Evolutionary conservation across 2,329 filamentous ascomycete species (phyloP), one percentile per base, ranked within the genome.

Genomic region (Ceratocystiopsis sp.): DNA sequence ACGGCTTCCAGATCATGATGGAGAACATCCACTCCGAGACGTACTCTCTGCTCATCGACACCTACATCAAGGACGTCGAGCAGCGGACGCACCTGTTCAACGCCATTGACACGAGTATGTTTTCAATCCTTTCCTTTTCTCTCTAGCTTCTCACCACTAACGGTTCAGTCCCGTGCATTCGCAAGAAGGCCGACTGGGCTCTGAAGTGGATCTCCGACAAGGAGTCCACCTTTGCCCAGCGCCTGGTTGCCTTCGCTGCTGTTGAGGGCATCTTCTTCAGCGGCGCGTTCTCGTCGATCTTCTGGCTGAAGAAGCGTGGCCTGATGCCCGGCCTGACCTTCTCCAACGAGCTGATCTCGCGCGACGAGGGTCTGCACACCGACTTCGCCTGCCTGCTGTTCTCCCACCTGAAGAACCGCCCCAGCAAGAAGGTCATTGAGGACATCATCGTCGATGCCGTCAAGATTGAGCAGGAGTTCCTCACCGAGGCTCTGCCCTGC

Each of bases 1-100:
- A 98, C 64, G 91, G 91, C 51, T 98, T 98, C 76, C 91, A 98
- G 71, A 96, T 96, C 70, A 98, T 98, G 91, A 96, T 98, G 84
- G 91, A 98, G 74, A 98, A 98, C 69, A 94, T 98, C 57, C 91
- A 98, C 75, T 95, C 91, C 15, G 91, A 98, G 71, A 98, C 91
- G 43, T 98, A 98, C 75, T 96, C 89, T 17, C 80, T 98, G 34
- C 79, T 98, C 60, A 98, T 98, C 61, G 91, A 98, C 63, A 95
- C 89, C 49, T 98, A 98, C 66, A 93, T 98, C 68, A 95, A 93
- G 73, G 91, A 98, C 70, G 83, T 84, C 49, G 82, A 83, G 60
- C 89, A 98, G 70, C 80, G 85, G 54, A 82, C 75, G 49, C 87
- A 96, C 61, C 80, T 98, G 45, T 96, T 98, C 69, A 94, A 98